A percentile compares a stretch with the other conserved stretches of the same genome.
phyloP scores from a whole-genome alignment of 2,329 filamentous ascomycete genomes.

The Exutisphaerella laricina region DNA sequence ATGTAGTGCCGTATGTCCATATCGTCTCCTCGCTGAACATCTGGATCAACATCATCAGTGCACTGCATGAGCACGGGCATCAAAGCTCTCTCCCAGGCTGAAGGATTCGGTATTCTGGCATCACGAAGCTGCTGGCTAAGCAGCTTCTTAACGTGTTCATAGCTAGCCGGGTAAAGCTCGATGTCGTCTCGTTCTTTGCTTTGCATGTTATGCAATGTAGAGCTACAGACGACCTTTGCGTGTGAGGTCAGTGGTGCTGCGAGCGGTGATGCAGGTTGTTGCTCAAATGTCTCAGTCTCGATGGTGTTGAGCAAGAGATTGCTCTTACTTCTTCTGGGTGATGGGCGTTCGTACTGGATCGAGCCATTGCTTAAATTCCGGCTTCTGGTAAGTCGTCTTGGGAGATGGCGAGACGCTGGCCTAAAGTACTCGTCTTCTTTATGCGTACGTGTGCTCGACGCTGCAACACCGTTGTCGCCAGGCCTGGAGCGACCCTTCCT shows the following conservation, averaged over 20 bases:
- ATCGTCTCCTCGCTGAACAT: slow-evolving; percentile 83
- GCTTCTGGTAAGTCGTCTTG: slow-evolving; percentile 57
- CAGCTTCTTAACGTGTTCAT: slow-evolving; percentile 81
- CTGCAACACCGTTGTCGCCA: slow-evolving; percentile 70
- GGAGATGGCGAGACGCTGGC: slow-evolving; percentile 57
- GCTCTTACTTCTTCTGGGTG: slow-evolving; percentile 60
- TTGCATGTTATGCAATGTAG: slow-evolving; percentile 71
- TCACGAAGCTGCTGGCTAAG: slow-evolving; percentile 79
- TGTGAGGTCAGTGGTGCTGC: slow-evolving; percentile 12
- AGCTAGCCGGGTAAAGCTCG: slow-evolving; percentile 79
- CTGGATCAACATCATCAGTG: slow-evolving; percentile 89
- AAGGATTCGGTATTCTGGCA: slow-evolving; percentile 62
- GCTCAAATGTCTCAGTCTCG: slow-evolving; percentile 19
- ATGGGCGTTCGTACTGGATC: slow-evolving; percentile 62
- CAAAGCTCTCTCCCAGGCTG: slow-evolving; percentile 83
- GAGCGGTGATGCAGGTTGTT: slow-evolving; percentile 16
- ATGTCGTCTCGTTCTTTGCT: slow-evolving; percentile 49
- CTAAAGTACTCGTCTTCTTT: slow-evolving; percentile 62
- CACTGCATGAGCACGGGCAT: slow-evolving; percentile 85
- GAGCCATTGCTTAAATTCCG: slow-evolving; percentile 83
- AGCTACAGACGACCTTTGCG: slow-evolving; percentile 58
- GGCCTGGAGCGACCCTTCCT: slow-evolving; percentile 67
- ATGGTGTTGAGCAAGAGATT: slow-evolving; percentile 47
- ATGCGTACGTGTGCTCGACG: slow-evolving; percentile 57
- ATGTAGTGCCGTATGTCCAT: slow-evolving; percentile 98